Evolutionary conservation across 2,329 filamentous ascomycete species (phyloP).

Genomic region (Chrysoporthe austroafricana): DNA sequence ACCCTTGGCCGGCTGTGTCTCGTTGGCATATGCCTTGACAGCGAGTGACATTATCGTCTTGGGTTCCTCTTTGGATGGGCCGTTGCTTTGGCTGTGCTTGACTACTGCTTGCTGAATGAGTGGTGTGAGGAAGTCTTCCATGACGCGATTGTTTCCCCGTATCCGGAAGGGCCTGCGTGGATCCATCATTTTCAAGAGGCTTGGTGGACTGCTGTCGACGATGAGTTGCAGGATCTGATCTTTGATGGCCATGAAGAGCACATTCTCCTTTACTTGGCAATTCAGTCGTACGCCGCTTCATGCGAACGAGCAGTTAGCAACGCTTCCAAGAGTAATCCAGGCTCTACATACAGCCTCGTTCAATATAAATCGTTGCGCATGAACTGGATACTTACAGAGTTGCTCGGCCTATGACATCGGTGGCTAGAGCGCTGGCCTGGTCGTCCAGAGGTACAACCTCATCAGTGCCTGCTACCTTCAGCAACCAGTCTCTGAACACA

Average conservation of each 20-base stretch:
- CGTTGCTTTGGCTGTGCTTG: slow-evolving; percentile 31
- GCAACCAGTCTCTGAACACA: slow-evolving; percentile 22
- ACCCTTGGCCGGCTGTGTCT: slow-evolving; percentile 12
- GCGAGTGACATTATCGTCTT: slow-evolving; percentile 39
- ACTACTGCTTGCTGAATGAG: slow-evolving; percentile 34
- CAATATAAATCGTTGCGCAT: slow-evolving; percentile 7
- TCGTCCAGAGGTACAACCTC: slow-evolving; percentile 20
- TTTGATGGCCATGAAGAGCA: slow-evolving; percentile 27
- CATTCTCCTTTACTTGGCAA: slow-evolving; percentile 26
- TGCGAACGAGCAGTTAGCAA: background rate
- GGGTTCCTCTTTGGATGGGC: slow-evolving; percentile 9
- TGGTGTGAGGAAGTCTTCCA: slow-evolving; percentile 35
- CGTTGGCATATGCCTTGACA: slow-evolving; percentile 33
- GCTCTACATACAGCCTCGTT: too few species aligned
- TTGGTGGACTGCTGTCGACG: slow-evolving; percentile 16
- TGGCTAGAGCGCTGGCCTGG: slow-evolving; percentile 19
- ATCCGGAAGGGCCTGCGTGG: slow-evolving; percentile 32
- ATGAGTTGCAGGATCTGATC: slow-evolving; percentile 28
- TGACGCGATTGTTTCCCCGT: slow-evolving; percentile 36
- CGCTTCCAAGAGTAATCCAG: background rate
- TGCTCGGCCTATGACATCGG: slow-evolving; percentile 35
- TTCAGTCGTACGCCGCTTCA: slow-evolving; percentile 23
- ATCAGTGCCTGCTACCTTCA: slow-evolving; percentile 2
- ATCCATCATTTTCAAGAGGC: slow-evolving; percentile 25
- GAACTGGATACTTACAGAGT: slow-evolving; percentile 32